Conservation (phyloP, 108 stramenopile genomes). For the Fragilaria radians region DNA sequence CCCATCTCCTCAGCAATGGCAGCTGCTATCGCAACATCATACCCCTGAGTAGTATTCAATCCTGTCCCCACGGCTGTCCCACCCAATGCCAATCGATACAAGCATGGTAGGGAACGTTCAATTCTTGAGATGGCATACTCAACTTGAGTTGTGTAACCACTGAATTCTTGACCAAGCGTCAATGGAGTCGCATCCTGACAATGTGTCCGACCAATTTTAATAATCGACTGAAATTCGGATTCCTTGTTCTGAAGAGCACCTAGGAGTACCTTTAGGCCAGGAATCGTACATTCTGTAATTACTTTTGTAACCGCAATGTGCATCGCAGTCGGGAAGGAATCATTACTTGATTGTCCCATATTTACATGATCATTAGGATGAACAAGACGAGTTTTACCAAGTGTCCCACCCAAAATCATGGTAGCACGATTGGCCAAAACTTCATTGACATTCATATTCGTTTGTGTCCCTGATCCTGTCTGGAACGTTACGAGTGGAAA, state of each 20-base stretch:
- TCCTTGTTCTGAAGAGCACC: conserved; percentile 65
- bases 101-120: conserved; percentile 47
- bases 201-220: conserved; percentile 99
- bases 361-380: conserved; percentile 99
- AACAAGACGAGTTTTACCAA: conserved; percentile 87
- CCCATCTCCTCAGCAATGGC: conserved; percentile 86
- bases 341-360: conserved; percentile 93
- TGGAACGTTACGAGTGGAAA: conserved; percentile 97
- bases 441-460: conserved; percentile 99
- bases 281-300: conserved; percentile 59
- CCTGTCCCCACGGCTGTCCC: conserved; percentile 98
- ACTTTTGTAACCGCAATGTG: conserved; percentile 85
- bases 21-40: conserved; percentile 87
- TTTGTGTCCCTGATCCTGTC: conserved; percentile 96
- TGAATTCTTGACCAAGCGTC: conserved; percentile 98
- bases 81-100: conserved; percentile 93
- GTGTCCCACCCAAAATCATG: conserved; percentile 86
- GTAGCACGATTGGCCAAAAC: conserved; percentile 96
- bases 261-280: conserved; percentile 69
- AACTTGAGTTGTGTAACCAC: conserved; percentile 92
- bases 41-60: conserved; percentile 86
- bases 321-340: conserved; percentile 98
- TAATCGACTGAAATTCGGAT: conserved; percentile 66
- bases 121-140: conserved; percentile 82
- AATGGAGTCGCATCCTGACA: conserved; percentile 97